Evolutionary conservation across 805 yeast genomes (phyloP), one percentile per base, ranked within the genome.

Genomic region (Starmerella tilneyi): DNA sequence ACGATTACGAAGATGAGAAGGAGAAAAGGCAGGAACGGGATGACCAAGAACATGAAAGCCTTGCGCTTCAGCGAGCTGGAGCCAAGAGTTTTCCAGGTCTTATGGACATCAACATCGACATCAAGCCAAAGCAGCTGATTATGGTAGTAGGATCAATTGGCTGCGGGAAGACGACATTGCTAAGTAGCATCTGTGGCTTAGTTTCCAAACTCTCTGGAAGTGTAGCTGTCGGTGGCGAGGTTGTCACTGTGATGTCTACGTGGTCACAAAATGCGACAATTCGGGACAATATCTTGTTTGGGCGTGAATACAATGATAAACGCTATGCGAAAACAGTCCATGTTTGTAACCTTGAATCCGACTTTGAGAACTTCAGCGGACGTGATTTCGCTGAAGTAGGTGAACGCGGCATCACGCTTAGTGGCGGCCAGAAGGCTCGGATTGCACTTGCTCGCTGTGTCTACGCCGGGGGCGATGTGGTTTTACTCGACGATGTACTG

Each of bases 351-450:
- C 65, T 84, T 45, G 71, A 70, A 35, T 69, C 72, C 27, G 95
- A 84, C 63, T 66, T 84, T 50, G 72, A 74, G 12, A 70, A 72
- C 28, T 66, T 85, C 28, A 79, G 81, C 5, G 84, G 78, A 30
- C 86, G 92, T 23, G 95, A 84, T 57, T 58, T 54, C 38, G 47
- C 51, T 1, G 94, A 85, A 63, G 81, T 84, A 54, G 95, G 95
- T 47, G 95, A 84, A 60, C 72, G 88, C 51, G 95, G 95, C 56
- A 80, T 85, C 46, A 85, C 92, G 0, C 65, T 84, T 36, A 81
- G 92, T 9, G 95, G 95, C 42, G 95, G 95, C 41, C 95, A 84
- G 60, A 85, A 84, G 66, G 92, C 94, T 0, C 74, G 95, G 60
- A 78, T 84, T 50, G 78, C 78, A 56, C 67, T 84, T 43, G 94